Percentiles rank a stretch among this genome's conserved stretches.
These are phyloP conservation scores for Eucalyptus curtisii DNA, from an alignment of 345 rosid genomes.

Conservation along the genomic window DNA sequence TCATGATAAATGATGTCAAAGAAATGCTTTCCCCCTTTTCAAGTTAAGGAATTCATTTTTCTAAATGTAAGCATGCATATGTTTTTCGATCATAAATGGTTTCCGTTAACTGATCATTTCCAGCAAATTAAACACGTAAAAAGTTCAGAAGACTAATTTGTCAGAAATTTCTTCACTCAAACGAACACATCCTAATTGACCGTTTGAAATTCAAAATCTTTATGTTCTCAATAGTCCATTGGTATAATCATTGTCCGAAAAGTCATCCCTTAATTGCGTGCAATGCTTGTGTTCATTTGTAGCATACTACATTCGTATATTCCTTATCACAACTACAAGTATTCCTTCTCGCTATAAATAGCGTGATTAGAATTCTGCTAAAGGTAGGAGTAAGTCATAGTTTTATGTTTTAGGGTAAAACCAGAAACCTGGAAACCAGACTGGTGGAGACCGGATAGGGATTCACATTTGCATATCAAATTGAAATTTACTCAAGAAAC, in stretches of 20 bases:
- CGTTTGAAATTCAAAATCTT: too few species aligned
- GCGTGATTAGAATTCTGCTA: not conserved
- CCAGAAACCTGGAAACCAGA: too few species aligned
- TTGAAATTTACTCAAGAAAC: not conserved
- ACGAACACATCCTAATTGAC: not conserved
- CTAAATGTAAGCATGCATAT: not conserved
- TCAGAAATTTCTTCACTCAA: too few species aligned
- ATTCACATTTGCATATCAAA: not conserved
- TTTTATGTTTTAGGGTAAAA: too few species aligned
- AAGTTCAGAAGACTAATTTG: not conserved
- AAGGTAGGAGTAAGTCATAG: not conserved
- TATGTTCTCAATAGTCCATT: not conserved
- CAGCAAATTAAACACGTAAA: fast-evolving
- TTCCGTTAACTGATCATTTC: too few species aligned
- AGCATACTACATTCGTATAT: not conserved
- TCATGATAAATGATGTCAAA: not conserved
- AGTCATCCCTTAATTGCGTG: not conserved
- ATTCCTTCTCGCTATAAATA: not conserved
- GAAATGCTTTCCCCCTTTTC: not conserved
- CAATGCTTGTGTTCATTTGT: not conserved
- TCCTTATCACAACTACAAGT: not conserved
- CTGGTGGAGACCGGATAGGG: too few species aligned
- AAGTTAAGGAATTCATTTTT: too few species aligned
- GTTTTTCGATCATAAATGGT: too few species aligned
- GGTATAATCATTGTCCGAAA: not conserved